Conservation (phyloP, 345 rosid genomes). For the Psidium friedrichsthalianum region DNA sequence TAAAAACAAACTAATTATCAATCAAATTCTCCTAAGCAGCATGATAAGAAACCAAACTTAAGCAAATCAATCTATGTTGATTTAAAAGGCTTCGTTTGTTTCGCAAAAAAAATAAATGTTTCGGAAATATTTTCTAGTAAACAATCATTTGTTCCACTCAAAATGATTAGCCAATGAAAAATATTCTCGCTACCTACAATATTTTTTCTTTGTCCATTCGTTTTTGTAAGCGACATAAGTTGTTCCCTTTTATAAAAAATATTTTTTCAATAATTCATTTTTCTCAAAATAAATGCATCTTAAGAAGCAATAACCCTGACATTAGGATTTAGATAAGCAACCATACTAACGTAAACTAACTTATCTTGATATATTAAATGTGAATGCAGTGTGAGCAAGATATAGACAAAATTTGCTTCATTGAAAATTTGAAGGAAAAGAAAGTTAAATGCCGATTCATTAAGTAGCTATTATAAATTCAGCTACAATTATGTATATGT, state of each 20-base stretch:
- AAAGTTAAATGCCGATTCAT: neutral
- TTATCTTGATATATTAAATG: neutral
- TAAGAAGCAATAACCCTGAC: neutral
- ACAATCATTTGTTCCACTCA: no score
- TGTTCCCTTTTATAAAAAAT: neutral
- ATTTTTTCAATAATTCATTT: neutral
- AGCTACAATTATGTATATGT: neutral
- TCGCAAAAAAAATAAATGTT: no score
- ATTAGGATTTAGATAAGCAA: neutral
- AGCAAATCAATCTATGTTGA: neutral
- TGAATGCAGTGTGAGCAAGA: neutral
- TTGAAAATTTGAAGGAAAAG: neutral
- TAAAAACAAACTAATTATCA: neutral
- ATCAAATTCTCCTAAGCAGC: neutral
- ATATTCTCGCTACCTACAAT: no score
- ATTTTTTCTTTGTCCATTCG: neutral
- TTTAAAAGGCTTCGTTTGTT: neutral
- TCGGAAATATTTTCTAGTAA: no score
- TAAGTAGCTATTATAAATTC: neutral
- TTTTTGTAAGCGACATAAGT: neutral
- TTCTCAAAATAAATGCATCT: neutral
- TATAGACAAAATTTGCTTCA: neutral
- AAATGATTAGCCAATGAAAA: no score
- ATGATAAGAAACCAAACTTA: neutral
- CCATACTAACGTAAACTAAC: neutral